Conservation (phyloP, 2,329 filamentous ascomycete species). For the Fonsecaea pedrosoi region DNA sequence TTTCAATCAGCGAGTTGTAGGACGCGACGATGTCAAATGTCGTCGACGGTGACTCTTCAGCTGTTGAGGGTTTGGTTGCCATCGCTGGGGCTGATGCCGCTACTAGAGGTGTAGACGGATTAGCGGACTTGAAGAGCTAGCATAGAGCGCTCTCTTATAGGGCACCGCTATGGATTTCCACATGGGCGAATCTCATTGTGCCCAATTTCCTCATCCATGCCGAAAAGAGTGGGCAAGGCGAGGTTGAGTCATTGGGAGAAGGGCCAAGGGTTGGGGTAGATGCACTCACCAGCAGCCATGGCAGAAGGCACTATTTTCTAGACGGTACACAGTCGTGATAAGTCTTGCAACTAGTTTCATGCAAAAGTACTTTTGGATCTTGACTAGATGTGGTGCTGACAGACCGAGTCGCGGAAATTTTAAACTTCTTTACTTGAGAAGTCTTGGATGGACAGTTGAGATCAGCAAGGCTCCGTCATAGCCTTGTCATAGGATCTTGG, state of each 20-base stretch:
- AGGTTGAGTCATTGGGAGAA: conserved; percentile 13
- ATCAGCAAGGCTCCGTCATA: conserved; percentile 9
- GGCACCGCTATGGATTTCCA: background rate
- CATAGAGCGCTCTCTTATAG: background rate
- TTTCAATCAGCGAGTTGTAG: conserved; percentile 67
- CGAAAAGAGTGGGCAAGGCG: background rate
- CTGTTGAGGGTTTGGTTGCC: conserved; percentile 19
- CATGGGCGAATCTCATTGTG: background rate
- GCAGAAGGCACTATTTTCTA: background rate
- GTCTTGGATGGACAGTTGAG: background rate
- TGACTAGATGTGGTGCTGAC: background rate
- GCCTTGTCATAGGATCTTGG: conserved; percentile 15
- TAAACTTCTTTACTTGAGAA: too few relatives aligned
- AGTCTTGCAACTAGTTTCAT: background rate
- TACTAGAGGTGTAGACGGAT: conserved; percentile 7
- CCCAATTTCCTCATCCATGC: background rate
- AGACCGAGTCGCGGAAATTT: background rate
- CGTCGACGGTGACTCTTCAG: conserved; percentile 29
- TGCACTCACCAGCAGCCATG: conserved; percentile 22
- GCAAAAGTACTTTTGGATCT: background rate
- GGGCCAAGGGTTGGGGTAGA: background rate
- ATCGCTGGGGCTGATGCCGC: conserved; percentile 23
- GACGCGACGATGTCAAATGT: conserved; percentile 64
- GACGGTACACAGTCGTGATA: background rate
- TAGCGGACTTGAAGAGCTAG: background rate